Base-by-base conservation (phyloP, 495 filamentous ascomycete genomes). In the Penicillium roqueforti region DNA sequence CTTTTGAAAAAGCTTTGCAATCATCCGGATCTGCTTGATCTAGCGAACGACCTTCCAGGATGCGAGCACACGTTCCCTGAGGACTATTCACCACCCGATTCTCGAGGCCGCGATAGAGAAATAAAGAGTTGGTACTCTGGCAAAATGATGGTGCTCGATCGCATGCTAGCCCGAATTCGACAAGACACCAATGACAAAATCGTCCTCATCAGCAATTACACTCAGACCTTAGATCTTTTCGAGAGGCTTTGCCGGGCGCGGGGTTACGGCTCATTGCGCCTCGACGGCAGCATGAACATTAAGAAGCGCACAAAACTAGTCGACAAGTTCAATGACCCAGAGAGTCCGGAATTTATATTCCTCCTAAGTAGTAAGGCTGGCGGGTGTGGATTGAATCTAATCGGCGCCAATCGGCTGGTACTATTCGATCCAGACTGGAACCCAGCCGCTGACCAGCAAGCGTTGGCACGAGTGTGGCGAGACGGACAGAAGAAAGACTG, bases 361-460 rank as follows among this genome's bases (percentile, higher is more conserved):
- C 77, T 99, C 10, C 83, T 99, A n/a, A 92, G 87, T 52, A 90
- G 85, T 65, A 97, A 97, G 66, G 95, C 95, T 16, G 95, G 95
- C 62, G 95, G 95, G 1, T 97, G 95, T 62, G 95, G 95, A 67
- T 79, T 99, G 58, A 99, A 99, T 63, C 77, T 99, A 38, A 97
- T 97, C 65, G 95, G 95, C 41, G 95, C 95, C 34, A 97, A 99
- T 69, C 87, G 95, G 11, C 83, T 99, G 4, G 88, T 99, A 3
- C 83, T 99, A 26, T 99, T 99, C 70, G 95, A 99, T 63, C 93
- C 93, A 0, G 95, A 99, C 74, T 99, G 95, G 95, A 99, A 99
- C 66, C 95, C 95, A 1, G 95, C 95, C 3, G 92, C 93, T 1
- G 95, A 99, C 69, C 95, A 97, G 69, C 95, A 99, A 73, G 95